These are phyloP conservation scores for Clitopilus passeckerianus DNA, from an alignment of 768 basidiomycete species.

Conservation along the genomic window DNA sequence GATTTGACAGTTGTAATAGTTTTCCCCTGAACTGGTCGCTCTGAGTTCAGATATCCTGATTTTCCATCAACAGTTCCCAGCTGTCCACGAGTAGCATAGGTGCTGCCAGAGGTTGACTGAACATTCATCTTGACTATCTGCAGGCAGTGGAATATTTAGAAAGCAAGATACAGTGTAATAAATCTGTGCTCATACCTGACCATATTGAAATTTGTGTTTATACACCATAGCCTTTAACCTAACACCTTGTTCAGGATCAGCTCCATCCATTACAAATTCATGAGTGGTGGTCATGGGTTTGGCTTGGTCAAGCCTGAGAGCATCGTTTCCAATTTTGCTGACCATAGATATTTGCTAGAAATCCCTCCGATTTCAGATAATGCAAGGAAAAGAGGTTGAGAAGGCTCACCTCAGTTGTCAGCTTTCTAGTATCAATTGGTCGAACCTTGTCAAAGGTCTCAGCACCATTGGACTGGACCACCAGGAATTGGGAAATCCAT, in stretches of 20 bases:
- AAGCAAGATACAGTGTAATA: neutral
- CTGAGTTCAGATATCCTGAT: slow-evolving; percentile 18
- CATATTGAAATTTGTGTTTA: slow-evolving; percentile 15
- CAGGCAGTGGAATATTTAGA: slow-evolving; percentile 4
- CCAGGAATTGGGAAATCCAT: slow-evolving; percentile 46
- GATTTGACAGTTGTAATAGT: slow-evolving; percentile 38
- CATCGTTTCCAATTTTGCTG: slow-evolving; percentile 38
- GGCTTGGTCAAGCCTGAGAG: slow-evolving; percentile 38
- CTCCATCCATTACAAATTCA: slow-evolving; percentile 21
- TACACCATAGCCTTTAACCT: neutral
- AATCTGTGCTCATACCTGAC: slow-evolving; percentile 26
- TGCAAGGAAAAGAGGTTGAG: neutral
- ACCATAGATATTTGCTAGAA: slow-evolving; percentile 34
- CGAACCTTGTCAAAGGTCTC: slow-evolving; percentile 35
- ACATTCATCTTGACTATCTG: slow-evolving; percentile 5
- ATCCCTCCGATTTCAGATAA: neutral
- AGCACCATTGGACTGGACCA: slow-evolving; percentile 33
- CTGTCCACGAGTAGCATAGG: slow-evolving; percentile 35
- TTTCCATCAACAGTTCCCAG: slow-evolving; percentile 39
- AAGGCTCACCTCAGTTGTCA: slow-evolving; percentile 30
- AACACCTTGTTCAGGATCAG: slow-evolving; percentile 14
- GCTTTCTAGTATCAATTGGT: slow-evolving; percentile 38
- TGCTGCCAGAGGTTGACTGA: slow-evolving; percentile 16
- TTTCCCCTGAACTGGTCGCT: slow-evolving; percentile 21
- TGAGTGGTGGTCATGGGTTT: slow-evolving; percentile 44